A percentile compares a stretch with the other conserved stretches of the same genome.
phyloP scores from a whole-genome alignment of 75 land plant species.

The Larix kaempferi region DNA sequence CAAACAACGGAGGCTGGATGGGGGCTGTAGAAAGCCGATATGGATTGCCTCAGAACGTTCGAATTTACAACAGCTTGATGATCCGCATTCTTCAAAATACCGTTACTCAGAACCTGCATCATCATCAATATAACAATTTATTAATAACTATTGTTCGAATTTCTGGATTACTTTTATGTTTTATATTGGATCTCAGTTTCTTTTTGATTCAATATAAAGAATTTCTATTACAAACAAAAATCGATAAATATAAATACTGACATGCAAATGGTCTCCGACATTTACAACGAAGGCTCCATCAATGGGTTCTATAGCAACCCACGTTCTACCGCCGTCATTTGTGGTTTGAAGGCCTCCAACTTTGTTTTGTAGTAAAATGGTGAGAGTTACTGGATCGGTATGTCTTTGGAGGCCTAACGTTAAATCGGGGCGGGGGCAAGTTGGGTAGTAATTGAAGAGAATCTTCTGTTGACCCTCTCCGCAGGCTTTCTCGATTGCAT shows the following conservation, averaged over 20 bases:
- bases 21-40: slow-evolving; percentile 19
- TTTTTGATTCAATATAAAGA: too few relatives aligned
- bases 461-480: slow-evolving; percentile 31
- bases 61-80: slow-evolving; percentile 32
- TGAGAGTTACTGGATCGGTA: slow-evolving; percentile 66
- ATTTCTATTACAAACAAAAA: background rate
- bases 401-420: slow-evolving; percentile 76
- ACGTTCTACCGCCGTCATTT: slow-evolving; percentile 53
- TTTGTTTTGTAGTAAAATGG: slow-evolving; percentile 65
- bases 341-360: slow-evolving; percentile 76
- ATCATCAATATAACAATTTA: background rate
- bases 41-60: slow-evolving; percentile 9
- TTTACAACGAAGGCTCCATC: slow-evolving; percentile 61
- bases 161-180: too few relatives aligned
- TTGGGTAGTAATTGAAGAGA: slow-evolving; percentile 81
- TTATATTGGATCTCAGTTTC: too few relatives aligned
- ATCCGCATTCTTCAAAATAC: slow-evolving; percentile 16
- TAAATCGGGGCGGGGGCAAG: slow-evolving; percentile 65
- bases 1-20: slow-evolving; percentile 13
- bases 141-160: too few relatives aligned
- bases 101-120: slow-evolving; percentile 28
- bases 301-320: slow-evolving; percentile 67
- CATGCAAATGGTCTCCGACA: slow-evolving; percentile 54
- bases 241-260: background rate
- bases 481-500: slow-evolving; percentile 22